Evolutionary conservation across 2,329 filamentous ascomycete genomes (phyloP).

Genomic region (Torrubiellomyces zombiae): DNA sequence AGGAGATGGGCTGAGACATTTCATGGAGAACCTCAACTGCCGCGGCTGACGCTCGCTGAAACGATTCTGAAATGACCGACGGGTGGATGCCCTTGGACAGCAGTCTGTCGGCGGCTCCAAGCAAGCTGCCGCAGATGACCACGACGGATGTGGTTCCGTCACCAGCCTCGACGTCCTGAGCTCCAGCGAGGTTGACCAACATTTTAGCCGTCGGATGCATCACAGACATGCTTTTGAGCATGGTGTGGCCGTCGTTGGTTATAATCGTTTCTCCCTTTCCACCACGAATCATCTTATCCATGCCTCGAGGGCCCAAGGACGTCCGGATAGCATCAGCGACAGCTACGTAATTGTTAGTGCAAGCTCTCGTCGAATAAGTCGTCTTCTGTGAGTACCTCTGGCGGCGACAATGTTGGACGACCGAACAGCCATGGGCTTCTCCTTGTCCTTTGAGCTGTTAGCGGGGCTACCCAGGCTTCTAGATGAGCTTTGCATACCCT

Average conservation of each 20-base stretch:
- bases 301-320: conserved; percentile 86
- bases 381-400: conserved; percentile 47
- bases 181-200: conserved; percentile 91
- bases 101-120: conserved; percentile 84
- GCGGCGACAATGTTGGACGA: conserved; percentile 95
- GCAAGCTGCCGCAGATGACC: conserved; percentile 86
- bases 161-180: conserved; percentile 95
- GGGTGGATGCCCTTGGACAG: conserved; percentile 90
- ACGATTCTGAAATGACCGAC: conserved; percentile 92
- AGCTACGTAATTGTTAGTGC: conserved; percentile 32
- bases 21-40: conserved; percentile 81
- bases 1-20: conserved; percentile 87
- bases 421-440: conserved; percentile 95
- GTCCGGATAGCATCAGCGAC: conserved; percentile 96
- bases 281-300: conserved; percentile 99
- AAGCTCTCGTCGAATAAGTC: conserved; percentile 1
- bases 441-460: conserved; percentile 51
- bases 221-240: conserved; percentile 97
- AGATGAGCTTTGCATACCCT: too few species aligned
- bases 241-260: conserved; percentile 98
- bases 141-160: conserved; percentile 97
- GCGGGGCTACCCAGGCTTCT: conserved; percentile 17
- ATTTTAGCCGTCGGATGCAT: conserved; percentile 99
- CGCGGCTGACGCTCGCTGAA: conserved; percentile 82
- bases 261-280: conserved; percentile 96